A percentile compares a stretch with the other conserved stretches of the same genome.
phyloP scores from a whole-genome alignment of 495 filamentous ascomycete species.

The Penicillium coffeae region DNA sequence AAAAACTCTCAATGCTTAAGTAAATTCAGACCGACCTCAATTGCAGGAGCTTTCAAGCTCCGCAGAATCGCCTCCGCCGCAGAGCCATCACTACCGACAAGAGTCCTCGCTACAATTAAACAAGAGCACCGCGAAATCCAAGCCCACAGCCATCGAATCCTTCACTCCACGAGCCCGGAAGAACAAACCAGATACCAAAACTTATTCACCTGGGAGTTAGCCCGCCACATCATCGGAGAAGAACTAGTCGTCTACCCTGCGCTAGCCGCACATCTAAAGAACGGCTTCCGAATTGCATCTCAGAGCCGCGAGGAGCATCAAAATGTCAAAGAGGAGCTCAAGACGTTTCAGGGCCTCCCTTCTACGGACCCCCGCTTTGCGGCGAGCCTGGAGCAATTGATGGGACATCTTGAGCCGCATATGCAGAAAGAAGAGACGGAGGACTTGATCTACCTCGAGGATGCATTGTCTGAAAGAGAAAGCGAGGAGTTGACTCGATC shows the following conservation, averaged over 20 bases:
- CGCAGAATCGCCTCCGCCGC: conserved; percentile 8
- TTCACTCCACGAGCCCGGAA: conserved; percentile 43
- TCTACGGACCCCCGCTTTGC: conserved; percentile 44
- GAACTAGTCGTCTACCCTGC: conserved; percentile 67
- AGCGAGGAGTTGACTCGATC: conserved; percentile 43
- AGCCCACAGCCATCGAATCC: conserved; percentile 51
- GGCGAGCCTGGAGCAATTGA: conserved; percentile 47
- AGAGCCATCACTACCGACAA: conserved; percentile 4
- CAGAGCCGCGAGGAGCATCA: conserved; percentile 56
- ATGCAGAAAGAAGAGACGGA: conserved; percentile 54
- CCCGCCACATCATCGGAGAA: conserved; percentile 57
- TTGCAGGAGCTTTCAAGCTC: conserved; percentile 3
- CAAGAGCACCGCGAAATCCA: conserved; percentile 61
- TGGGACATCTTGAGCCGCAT: conserved; percentile 47
- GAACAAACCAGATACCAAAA: conserved; percentile 55
- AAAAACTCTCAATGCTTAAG: too few species aligned
- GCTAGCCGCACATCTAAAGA: conserved; percentile 51
- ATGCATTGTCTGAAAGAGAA: conserved; percentile 31
- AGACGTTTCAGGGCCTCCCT: conserved; percentile 52
- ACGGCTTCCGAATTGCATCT: conserved; percentile 48
- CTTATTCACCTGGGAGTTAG: conserved; percentile 64
- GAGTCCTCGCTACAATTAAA: conserved; percentile 50
- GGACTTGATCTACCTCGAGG: conserved; percentile 53
- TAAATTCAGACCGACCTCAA: too few species aligned
- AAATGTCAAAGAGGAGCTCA: conserved; percentile 55